phyloP scores from a whole-genome alignment of 768 basidiomycete genomes.

The Cyathus striatus region DNA sequence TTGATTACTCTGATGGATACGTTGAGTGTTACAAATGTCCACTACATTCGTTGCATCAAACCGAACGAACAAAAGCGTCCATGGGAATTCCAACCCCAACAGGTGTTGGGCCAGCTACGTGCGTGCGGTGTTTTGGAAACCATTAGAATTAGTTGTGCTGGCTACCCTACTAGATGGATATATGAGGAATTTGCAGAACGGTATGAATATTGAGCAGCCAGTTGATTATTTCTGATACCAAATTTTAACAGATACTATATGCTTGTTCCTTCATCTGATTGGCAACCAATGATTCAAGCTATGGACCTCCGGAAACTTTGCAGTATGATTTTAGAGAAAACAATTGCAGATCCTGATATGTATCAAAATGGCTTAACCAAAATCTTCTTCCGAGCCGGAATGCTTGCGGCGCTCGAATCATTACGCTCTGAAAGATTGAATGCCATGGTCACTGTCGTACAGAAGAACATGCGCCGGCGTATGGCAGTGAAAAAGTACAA shows the following conservation, averaged over 20 bases:
- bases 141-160: constrained; percentile 97
- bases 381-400: constrained; percentile 98
- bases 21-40: constrained; percentile 93
- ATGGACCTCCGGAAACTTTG: constrained; percentile 81
- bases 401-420: constrained; percentile 93
- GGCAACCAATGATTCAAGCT: constrained; percentile 81
- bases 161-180: constrained; percentile 97
- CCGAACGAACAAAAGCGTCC: constrained; percentile 95
- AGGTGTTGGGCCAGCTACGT: constrained; percentile 90
- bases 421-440: constrained; percentile 86
- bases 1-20: constrained; percentile 95
- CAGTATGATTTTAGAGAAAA: constrained; percentile 75
- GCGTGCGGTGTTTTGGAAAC: constrained; percentile 99
- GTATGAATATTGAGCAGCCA: constrained; percentile 36
- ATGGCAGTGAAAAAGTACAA: constrained; percentile 82
- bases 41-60: constrained; percentile 99
- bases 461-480: constrained; percentile 92
- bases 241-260: constrained; percentile 78
- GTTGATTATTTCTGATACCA: constrained; percentile 10
- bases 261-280: constrained; percentile 83
- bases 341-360: constrained; percentile 92
- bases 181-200: constrained; percentile 98
- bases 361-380: constrained; percentile 96
- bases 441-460: constrained; percentile 88
- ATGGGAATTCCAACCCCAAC: constrained; percentile 95